These are phyloP conservation scores for Elsinoe batatas DNA, from an alignment of 2,329 filamentous ascomycete genomes.

Conservation along the genomic window DNA sequence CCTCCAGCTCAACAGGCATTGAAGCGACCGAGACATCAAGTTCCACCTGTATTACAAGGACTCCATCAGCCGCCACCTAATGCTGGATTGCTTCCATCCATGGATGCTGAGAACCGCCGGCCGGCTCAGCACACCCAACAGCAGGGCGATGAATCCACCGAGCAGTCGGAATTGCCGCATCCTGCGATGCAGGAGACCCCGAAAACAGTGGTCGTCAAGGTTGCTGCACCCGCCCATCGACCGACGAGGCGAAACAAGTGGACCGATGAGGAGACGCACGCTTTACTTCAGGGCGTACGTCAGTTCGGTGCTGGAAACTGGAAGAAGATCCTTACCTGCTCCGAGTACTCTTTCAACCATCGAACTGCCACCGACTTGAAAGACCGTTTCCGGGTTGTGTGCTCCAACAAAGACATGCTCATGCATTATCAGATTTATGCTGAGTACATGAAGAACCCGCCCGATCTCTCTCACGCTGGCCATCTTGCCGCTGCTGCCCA, in stretches of 20 bases:
- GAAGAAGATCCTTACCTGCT: conserved; percentile 51
- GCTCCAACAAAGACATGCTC: conserved; percentile 12
- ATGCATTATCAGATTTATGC: conserved; percentile 10
- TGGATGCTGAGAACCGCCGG: conserved; percentile 37
- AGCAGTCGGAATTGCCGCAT: conserved; percentile 21
- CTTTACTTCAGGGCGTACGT: conserved; percentile 48
- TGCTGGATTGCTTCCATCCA: conserved; percentile 51
- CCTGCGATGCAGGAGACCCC: conserved; percentile 24
- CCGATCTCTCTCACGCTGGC: neutral
- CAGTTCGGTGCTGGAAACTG: conserved; percentile 55
- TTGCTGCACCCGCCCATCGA: neutral
- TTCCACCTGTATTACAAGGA: conserved; percentile 46
- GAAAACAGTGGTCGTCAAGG: conserved; percentile 24
- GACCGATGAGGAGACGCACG: conserved; percentile 52
- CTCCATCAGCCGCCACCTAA: conserved; percentile 55
- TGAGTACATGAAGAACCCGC: conserved; percentile 5
- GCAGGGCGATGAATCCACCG: neutral
- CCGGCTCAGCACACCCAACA: neutral
- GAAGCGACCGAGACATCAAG: conserved; percentile 25
- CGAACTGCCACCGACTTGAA: conserved; percentile 55
- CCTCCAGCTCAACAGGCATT: conserved; percentile 24
- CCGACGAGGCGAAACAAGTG: conserved; percentile 39
- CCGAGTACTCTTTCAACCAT: conserved; percentile 47
- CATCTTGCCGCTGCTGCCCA: conserved; percentile 8
- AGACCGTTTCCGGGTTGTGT: conserved; percentile 34